These are phyloP conservation scores for Arabidopsis suecica DNA, from an alignment of 345 rosid species.

Conservation along the genomic window DNA sequence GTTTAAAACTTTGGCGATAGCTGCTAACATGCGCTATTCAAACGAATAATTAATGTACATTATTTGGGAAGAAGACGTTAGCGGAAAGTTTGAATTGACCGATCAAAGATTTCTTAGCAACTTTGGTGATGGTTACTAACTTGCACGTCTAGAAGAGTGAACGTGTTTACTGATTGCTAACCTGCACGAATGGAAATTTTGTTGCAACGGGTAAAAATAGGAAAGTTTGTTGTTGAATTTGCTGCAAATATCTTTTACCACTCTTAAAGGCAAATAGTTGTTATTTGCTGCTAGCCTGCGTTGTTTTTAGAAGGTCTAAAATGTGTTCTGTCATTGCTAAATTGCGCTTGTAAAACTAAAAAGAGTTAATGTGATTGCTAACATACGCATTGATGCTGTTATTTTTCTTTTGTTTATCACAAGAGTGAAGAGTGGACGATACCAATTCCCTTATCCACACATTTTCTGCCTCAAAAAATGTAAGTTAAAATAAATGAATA, in stretches of 20 bases:
- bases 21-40: background rate
- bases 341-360: background rate
- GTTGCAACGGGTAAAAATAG: background rate
- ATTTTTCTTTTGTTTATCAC: conserved; percentile 16
- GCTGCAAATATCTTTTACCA: too few species aligned
- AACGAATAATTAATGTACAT: background rate
- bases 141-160: background rate
- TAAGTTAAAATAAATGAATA: background rate
- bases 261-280: background rate
- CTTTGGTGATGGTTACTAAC: background rate
- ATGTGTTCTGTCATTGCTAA: background rate
- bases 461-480: conserved; percentile 20
- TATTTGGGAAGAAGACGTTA: background rate
- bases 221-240: too few species aligned
- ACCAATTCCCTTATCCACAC: conserved; percentile 62
- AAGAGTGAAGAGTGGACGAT: conserved; percentile 45
- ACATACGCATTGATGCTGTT: conserved; percentile 5
- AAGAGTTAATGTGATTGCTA: background rate
- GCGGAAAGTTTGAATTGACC: background rate
- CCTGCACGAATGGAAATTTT: background rate
- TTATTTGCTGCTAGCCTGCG: background rate
- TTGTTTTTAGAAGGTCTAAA: background rate
- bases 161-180: background rate
- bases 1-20: background rate
- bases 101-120: background rate